These are phyloP conservation scores for Fallopia convolvulus DNA, from an alignment of 148 eudicot genomes.

Conservation along the genomic window DNA sequence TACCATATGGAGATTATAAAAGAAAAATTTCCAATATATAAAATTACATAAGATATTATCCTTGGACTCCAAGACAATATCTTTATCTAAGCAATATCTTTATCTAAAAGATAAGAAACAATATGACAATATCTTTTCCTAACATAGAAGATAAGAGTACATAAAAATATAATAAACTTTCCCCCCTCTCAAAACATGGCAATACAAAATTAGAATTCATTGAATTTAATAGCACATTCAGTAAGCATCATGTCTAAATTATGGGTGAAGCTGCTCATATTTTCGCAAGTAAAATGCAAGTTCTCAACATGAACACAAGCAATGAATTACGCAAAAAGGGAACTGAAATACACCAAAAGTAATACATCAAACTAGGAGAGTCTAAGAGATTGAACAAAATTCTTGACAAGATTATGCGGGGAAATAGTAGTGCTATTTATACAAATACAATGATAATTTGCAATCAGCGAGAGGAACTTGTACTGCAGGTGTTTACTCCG, in stretches of 20 bases:
- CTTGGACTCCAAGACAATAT: too few species aligned
- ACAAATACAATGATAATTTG: slow-evolving; percentile 1
- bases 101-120: too few species aligned
- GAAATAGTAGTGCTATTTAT: slow-evolving; percentile 3
- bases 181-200: too few species aligned
- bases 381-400: neutral
- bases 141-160: too few species aligned
- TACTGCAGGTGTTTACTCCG: slow-evolving; percentile 79
- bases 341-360: neutral
- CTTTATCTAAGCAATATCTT: too few species aligned
- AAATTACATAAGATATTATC: too few species aligned
- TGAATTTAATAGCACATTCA: neutral
- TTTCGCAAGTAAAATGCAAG: neutral
- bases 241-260: neutral
- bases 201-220: too few species aligned
- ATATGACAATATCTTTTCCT: too few species aligned
- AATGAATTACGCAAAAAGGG: neutral
- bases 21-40: too few species aligned
- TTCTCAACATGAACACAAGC: slow-evolving; percentile 8
- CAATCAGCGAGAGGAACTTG: slow-evolving; percentile 23
- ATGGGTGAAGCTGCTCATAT: neutral
- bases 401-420: neutral
- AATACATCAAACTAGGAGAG: neutral
- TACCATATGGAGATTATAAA: too few species aligned
- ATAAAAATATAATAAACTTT: too few species aligned